Evolutionary conservation across 306 rosid species (phyloP).

Genomic region (Prunus mume): DNA sequence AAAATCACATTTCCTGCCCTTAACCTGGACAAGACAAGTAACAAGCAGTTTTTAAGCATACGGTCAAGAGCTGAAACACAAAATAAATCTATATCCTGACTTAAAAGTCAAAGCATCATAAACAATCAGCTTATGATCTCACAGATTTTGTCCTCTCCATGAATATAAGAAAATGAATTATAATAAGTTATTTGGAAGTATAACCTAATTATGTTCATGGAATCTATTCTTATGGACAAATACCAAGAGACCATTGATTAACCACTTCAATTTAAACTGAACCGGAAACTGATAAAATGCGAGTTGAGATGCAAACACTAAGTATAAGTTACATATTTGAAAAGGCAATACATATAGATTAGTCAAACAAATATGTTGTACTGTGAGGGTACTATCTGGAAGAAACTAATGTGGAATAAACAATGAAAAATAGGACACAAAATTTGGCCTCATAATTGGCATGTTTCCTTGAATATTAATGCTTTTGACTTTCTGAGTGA

Average conservation of each 20-base stretch:
- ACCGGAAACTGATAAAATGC: background rate
- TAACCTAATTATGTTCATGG: background rate
- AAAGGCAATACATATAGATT: background rate
- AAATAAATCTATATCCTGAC: background rate
- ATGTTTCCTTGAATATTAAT: too few species aligned
- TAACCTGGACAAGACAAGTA: constrained; percentile 58
- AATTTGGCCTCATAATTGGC: too few species aligned
- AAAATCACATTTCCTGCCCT: constrained; percentile 71
- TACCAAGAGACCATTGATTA: background rate
- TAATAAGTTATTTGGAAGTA: background rate
- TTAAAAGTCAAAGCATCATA: background rate
- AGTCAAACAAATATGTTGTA: background rate
- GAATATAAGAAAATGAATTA: background rate
- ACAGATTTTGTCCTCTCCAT: background rate
- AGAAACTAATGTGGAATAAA: background rate
- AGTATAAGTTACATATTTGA: background rate
- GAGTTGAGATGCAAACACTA: background rate
- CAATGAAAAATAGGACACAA: background rate
- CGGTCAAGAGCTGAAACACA: background rate
- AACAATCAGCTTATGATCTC: background rate
- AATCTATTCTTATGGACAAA: background rate
- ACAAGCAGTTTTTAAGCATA: constrained; percentile 23
- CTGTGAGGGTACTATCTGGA: background rate
- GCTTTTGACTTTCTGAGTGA: too few species aligned
- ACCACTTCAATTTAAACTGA: background rate